Evolutionary conservation across 2,329 filamentous ascomycete species (phyloP), one percentile per base, ranked within the genome.

Genomic region (Xylaria sp.): DNA sequence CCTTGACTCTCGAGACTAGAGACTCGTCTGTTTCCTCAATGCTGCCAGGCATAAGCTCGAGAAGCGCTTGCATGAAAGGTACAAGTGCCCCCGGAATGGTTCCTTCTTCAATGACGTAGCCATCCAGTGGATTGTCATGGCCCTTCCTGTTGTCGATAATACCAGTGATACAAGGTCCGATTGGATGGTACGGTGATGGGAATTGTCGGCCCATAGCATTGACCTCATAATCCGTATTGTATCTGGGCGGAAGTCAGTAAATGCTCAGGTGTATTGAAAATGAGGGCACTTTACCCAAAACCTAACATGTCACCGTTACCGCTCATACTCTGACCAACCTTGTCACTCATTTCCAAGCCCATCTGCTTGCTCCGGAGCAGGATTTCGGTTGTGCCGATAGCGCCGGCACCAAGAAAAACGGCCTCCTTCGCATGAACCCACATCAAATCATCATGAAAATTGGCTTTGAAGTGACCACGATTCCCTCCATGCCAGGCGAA

Each of bases 301-400:
- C 82, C 84, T 15, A 90, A 72, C 69, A 89, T 86, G 66, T 90
- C 87, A 2, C 88, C 87, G 68, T 90, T 90, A 2, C 87, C 87
- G 68, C 85, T 87, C 82, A 88, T 88, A 59, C 83, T 82, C 60
- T 80, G 79, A 4, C 87, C 87, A 8, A 89, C 78, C 47, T 79
- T 78, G 15, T 83, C 77, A 67, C 87, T 89, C 77, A 87, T 82
- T 0, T 76, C 68, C 11, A 91, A 73, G 0, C 88, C 87, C 71
- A 85, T 79, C 54, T 83, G 78, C 71, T 81, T 86, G 68, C 85
- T 88, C 47, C 87, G 77, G 5, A 89, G 79, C 33, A 89, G 74
- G 49, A 89, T 89, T 72, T 90, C 88, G 0, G 88, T 89, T 0
- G 87, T 88, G 1, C 87, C 88, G 14, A 90, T 78, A 28, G 85